A percentile compares a stretch with the other conserved stretches of the same genome.
phyloP scores from a whole-genome alignment of 805 yeast species.

The Starmera dryadoides region DNA sequence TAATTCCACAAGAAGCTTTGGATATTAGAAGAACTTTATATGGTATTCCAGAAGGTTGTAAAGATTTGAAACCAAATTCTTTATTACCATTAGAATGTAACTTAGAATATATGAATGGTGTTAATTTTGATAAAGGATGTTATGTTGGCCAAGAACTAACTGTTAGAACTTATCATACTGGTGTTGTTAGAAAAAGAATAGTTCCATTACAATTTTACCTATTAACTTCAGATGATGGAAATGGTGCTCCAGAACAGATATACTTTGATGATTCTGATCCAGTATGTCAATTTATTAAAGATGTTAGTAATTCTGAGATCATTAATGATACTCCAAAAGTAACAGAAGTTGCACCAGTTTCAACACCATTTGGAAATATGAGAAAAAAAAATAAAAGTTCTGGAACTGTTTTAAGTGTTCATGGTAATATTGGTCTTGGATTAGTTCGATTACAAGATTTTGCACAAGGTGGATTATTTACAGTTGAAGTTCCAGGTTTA shows the following conservation, averaged over 20 bases:
- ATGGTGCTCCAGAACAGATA: slow-evolving; percentile 9
- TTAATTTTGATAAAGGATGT: slow-evolving; percentile 89
- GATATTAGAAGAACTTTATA: slow-evolving; percentile 34
- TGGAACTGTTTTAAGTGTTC: slow-evolving; percentile 52
- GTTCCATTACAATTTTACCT: slow-evolving; percentile 51
- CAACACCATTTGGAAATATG: slow-evolving; percentile 3
- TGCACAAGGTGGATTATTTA: slow-evolving; percentile 25
- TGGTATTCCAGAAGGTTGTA: slow-evolving; percentile 49
- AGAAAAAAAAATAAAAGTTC: slow-evolving; percentile 28
- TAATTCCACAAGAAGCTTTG: slow-evolving; percentile 22
- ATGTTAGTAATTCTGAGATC: neutral
- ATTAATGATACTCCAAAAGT: too few species aligned
- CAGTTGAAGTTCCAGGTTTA: slow-evolving; percentile 21
- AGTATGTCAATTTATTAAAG: slow-evolving; percentile 11
- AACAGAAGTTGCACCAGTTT: slow-evolving; percentile 14
- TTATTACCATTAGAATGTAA: slow-evolving; percentile 79
- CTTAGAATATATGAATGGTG: slow-evolving; percentile 70
- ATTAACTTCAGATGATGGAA: neutral
- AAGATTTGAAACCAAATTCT: slow-evolving; percentile 39
- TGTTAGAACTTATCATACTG: slow-evolving; percentile 77
- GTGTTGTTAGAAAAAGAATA: slow-evolving; percentile 74
- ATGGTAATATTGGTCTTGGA: slow-evolving; percentile 62
- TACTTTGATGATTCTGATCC: slow-evolving; percentile 13
- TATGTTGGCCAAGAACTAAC: slow-evolving; percentile 96
- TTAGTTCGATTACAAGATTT: slow-evolving; percentile 44